phyloP scores from a whole-genome alignment of 2,329 filamentous ascomycete species.

The Hysterium pulicare region DNA sequence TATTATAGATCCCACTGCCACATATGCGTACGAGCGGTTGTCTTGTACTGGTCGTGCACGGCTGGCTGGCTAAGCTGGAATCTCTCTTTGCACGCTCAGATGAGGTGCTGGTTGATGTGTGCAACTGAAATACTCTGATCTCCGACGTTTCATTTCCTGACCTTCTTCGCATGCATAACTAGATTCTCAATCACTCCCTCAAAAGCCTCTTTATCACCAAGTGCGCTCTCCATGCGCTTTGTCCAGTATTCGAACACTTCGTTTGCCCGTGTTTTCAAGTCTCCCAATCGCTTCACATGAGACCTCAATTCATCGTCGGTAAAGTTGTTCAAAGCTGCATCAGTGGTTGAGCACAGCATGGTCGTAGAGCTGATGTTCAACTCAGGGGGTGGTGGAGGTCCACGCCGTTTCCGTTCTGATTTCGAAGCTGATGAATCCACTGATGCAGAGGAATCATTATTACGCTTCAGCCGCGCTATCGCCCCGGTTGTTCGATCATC shows the following conservation, averaged over 20 bases:
- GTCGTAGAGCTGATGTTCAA: constrained; percentile 76
- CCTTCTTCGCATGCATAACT: constrained; percentile 84
- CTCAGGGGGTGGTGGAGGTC: constrained; percentile 66
- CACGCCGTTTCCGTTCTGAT: constrained; percentile 47
- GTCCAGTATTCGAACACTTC: constrained; percentile 86
- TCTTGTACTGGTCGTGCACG: no score
- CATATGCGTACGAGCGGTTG: no score
- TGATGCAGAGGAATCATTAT: constrained; percentile 37
- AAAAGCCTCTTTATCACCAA: constrained; percentile 89
- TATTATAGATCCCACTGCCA: no score
- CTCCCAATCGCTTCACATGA: constrained; percentile 68
- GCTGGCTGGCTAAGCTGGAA: no score
- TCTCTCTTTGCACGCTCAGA: no score
- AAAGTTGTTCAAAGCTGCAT: constrained; percentile 76
- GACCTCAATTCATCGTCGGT: constrained; percentile 70
- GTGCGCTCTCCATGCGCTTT: constrained; percentile 76
- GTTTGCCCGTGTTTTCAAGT: constrained; percentile 67
- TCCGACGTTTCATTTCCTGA: constrained; percentile 73
- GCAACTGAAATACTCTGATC: no score
- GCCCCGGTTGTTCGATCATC: constrained; percentile 36
- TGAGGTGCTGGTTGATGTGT: no score
- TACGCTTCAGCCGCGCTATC: constrained; percentile 36
- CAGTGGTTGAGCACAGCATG: constrained; percentile 77
- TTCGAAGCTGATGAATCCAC: constrained; percentile 36
- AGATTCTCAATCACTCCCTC: constrained; percentile 96